Base-by-base conservation (phyloP, 2,329 filamentous ascomycete species). In the Colletotrichum sublineola region DNA sequence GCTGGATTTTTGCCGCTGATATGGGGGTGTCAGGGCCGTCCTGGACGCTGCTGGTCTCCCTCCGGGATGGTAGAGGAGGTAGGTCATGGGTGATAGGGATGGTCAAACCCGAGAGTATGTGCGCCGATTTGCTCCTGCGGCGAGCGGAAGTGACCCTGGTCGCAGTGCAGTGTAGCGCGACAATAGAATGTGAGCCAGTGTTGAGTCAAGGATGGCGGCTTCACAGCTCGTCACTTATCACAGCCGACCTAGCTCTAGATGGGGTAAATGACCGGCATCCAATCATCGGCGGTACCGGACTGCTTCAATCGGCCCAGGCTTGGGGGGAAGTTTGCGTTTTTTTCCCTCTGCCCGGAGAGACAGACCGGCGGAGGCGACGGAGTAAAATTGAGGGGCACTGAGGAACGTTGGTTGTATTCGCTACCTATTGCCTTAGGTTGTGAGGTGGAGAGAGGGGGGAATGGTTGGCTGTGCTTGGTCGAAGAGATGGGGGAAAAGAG, bases 101-200 rank as follows among this genome's bases (percentile, higher is more conserved):
- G 29, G 60, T 42, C 44, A 53, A 46, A 38, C 36, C 57, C 38
- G 60, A 52, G 57, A 61, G 55, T 64, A 61, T 55, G 64, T 68
- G 69, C 69, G 69, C 52, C 58, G 65, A 72, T 63, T 68, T 72
- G 69, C 52, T 69, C 65, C 69, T 60, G 69, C 69, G 48, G 11
- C 52, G 15, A 68, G 68, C 68, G 33, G 63, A 71, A 58, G 18
- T 52, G 56, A 62, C 48, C 42, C 61, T 68, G 50, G 42, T 36
- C 36, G 11, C 53, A 18, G n/a, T 40, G 11, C 53, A 18, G n/a
- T 40, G 48, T 68, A 38, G 33, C 46, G 55, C n/a, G 20, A 61
- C 24, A 61, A 33, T 29, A 46, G 44, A 46, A 46, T 11, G 29
- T 46, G 40, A 55, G 62, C 55, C 44, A n/a, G n/a, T 61, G 67